Base-by-base conservation (phyloP, 768 basidiomycete genomes). In the Lactarius akahatsu region DNA sequence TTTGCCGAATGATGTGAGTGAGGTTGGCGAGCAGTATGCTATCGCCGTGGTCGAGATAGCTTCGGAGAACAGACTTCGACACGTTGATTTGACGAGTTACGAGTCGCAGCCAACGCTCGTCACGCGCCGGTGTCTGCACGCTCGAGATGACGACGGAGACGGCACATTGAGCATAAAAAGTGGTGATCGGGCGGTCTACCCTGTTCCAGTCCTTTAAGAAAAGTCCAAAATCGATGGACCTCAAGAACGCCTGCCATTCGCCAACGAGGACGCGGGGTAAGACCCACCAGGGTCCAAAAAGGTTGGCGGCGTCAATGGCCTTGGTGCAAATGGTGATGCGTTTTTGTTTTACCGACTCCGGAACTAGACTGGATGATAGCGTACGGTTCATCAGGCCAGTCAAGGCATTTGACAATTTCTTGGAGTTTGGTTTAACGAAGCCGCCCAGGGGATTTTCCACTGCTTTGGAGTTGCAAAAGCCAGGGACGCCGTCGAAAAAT, bases 401-500 rank as follows among this genome's bases (percentile, higher is more conserved):
- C 57, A 67, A 58, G 16, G 38, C 57, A 15, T 3, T 5, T 30
- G 45, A 52, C 23, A 66, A 10, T 20, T 2, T 32, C 56, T 0
- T 57, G 32, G 18, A 11, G 45, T 65, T n/a, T 16, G 1, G 54
- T 23, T 0, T 38, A 32, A 66, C 26, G 45, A 66, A 61, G 6
- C 26, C 43, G 4, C 1, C 50, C 7, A 2, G n/a, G n/a, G n/a
- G 11, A 34, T 50, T 23, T 15, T 20, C 15, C 8, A 65, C 13
- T 9, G 36, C 28, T 0, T 4, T 11, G 7, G 65, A 62, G 30
- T 1, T 4, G 45, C 57, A 66, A 23, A 66, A 40, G 5, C 38
- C n/a, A 38, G 65, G 65, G 20, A 66, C 16, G 23, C 47, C 65
- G 13, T 62, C 65, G 20, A 62, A 66, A 30, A 66, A 66, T 32